These are phyloP conservation scores for Ophiobolus disseminans DNA, from an alignment of 2,329 filamentous ascomycete species.

Conservation along the genomic window DNA sequence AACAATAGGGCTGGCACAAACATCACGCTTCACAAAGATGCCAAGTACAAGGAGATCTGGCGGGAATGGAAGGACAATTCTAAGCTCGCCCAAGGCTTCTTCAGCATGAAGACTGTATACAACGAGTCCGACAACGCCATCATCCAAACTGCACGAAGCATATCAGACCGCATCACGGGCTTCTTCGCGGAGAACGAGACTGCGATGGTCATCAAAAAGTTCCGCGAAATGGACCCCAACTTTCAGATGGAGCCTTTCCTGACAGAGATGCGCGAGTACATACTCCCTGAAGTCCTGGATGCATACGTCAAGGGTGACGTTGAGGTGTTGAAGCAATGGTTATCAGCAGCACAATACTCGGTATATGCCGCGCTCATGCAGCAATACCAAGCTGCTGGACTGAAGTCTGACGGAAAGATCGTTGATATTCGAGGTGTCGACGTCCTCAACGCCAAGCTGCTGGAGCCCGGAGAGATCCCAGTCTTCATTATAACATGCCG, in stretches of 20 bases:
- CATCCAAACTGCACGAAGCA: slow-evolving; percentile 89
- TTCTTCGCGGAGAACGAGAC: slow-evolving; percentile 99
- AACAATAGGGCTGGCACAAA: slow-evolving; percentile 83
- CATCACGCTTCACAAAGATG: slow-evolving; percentile 93
- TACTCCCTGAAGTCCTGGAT: slow-evolving; percentile 94
- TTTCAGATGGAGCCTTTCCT: slow-evolving; percentile 97
- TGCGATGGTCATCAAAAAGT: slow-evolving; percentile 96
- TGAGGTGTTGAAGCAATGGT: slow-evolving; percentile 90
- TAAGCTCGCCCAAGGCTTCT: slow-evolving; percentile 86
- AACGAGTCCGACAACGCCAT: slow-evolving; percentile 97
- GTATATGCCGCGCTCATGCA: slow-evolving; percentile 97
- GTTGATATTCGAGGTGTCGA: slow-evolving; percentile 95
- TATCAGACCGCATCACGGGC: slow-evolving; percentile 88
- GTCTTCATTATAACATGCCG: slow-evolving; percentile 97
- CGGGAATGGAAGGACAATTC: slow-evolving; percentile 90
- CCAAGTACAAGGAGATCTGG: slow-evolving; percentile 99
- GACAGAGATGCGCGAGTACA: slow-evolving; percentile 95
- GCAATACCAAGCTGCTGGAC: slow-evolving; percentile 90
- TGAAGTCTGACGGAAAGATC: slow-evolving; percentile 94
- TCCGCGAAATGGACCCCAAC: slow-evolving; percentile 90
- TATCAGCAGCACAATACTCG: slow-evolving; percentile 93
- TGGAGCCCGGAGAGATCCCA: slow-evolving; percentile 86
- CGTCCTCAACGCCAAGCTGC: slow-evolving; percentile 78
- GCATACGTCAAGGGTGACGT: slow-evolving; percentile 97
- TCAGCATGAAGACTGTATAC: slow-evolving; percentile 84